Evolutionary conservation across 2,329 filamentous ascomycete genomes (phyloP).

Genomic region (Colletotrichum coccodes): DNA sequence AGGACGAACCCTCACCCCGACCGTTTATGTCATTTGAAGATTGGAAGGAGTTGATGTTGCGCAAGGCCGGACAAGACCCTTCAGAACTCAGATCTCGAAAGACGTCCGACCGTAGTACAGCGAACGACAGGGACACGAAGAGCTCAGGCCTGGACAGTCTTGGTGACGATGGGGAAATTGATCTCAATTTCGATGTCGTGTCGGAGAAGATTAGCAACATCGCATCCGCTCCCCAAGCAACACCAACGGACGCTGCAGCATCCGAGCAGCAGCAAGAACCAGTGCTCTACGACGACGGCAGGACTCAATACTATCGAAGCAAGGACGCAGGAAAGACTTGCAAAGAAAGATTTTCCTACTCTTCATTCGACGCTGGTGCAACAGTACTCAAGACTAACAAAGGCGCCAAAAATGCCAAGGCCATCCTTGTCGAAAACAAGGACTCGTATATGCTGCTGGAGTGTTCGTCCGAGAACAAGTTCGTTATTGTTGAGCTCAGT

Average conservation of each 20-base stretch:
- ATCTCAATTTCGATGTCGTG: conserved; percentile 63
- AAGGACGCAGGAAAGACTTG: conserved; percentile 97
- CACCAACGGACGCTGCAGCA: conserved; percentile 19
- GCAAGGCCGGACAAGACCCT: conserved; percentile 78
- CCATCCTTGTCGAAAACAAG: conserved; percentile 94
- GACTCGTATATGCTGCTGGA: conserved; percentile 98
- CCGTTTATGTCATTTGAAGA: conserved; percentile 98
- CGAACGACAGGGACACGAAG: conserved; percentile 61
- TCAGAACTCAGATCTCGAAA: conserved; percentile 70
- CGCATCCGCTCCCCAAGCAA: conserved; percentile 22
- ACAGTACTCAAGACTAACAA: conserved; percentile 91
- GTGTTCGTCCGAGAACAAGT: conserved; percentile 88
- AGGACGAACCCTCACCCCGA: conserved; percentile 36
- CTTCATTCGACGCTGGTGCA: conserved; percentile 95
- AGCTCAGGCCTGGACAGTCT: conserved; percentile 78
- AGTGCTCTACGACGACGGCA: conserved; percentile 57
- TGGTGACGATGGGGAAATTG: conserved; percentile 89
- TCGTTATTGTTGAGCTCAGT: conserved; percentile 92
- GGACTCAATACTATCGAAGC: conserved; percentile 71
- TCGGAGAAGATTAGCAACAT: conserved; percentile 50
- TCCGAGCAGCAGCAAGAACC: conserved; percentile 47
- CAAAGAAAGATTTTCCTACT: conserved; percentile 97
- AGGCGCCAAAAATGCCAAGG: conserved; percentile 87
- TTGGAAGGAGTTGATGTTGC: conserved; percentile 95
- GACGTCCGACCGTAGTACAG: conserved; percentile 59